phyloP scores from a whole-genome alignment of 129 eudicot species.

The Rutidosis leptorrhynchoides region DNA sequence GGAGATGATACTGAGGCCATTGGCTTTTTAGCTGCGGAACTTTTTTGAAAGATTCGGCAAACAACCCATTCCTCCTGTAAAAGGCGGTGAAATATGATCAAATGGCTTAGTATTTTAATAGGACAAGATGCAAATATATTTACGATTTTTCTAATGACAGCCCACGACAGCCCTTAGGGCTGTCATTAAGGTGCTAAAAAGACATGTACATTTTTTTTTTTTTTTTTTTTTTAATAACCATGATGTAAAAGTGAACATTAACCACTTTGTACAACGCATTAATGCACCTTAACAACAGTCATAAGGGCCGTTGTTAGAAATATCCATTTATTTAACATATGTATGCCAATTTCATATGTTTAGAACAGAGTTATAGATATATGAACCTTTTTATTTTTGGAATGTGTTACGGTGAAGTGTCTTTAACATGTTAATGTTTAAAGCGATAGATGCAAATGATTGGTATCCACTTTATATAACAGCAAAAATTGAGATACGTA shows the following conservation, averaged over 20 bases:
- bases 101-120: neutral
- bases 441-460: neutral
- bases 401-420: neutral
- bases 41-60: slow-evolving; percentile 80
- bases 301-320: too few species aligned
- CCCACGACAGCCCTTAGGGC: too few species aligned
- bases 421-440: neutral
- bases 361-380: neutral
- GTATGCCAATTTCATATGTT: neutral
- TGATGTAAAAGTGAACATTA: too few species aligned
- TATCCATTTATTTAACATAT: too few species aligned
- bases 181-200: too few species aligned
- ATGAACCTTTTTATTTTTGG: neutral
- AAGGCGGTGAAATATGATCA: neutral
- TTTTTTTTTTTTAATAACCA: too few species aligned
- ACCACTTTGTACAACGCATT: too few species aligned
- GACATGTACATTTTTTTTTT: too few species aligned
- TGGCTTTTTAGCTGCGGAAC: slow-evolving; percentile 49
- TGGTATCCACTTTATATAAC: neutral
- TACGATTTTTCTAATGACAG: too few species aligned
- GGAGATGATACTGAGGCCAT: slow-evolving; percentile 56
- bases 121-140: neutral
- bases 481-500: neutral
- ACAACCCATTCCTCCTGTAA: slow-evolving; percentile 94
- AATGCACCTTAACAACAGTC: too few species aligned